Conservation (phyloP, 208 protist genomes). For the Acanthamoeba royreba region DNA sequence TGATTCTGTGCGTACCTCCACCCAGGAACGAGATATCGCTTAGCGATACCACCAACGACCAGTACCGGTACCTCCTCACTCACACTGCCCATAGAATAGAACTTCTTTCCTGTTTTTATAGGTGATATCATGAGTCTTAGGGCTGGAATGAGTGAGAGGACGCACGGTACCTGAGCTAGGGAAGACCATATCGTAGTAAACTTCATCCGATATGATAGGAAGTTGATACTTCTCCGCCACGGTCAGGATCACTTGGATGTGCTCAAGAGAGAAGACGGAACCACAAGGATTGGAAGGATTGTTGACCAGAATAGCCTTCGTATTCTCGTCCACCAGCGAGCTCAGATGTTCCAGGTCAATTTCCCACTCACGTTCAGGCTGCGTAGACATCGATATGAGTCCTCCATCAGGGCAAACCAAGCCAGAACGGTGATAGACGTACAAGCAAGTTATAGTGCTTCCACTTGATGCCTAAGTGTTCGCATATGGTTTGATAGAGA, state of each 20-base stretch:
- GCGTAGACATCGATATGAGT: neutral
- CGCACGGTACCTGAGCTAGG: slow-evolving; percentile 49
- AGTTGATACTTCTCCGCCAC: slow-evolving; percentile 86
- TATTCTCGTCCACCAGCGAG: slow-evolving; percentile 83
- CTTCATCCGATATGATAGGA: slow-evolving; percentile 92
- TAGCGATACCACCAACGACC: slow-evolving; percentile 88
- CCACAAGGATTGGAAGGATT: slow-evolving; percentile 96
- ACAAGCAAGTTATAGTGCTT: slow-evolving; percentile 83
- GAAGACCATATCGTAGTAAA: slow-evolving; percentile 93
- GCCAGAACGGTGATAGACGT: neutral
- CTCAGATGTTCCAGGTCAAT: slow-evolving; percentile 83
- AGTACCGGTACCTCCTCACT: slow-evolving; percentile 84
- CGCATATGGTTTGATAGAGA: slow-evolving; percentile 89
- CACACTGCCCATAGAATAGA: slow-evolving; percentile 84
- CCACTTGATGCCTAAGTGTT: slow-evolving; percentile 81
- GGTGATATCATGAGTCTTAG: too few species aligned
- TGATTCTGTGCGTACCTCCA: slow-evolving; percentile 80
- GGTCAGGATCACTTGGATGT: slow-evolving; percentile 71
- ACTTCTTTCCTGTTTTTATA: slow-evolving; percentile 49
- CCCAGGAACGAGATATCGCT: slow-evolving; percentile 89
- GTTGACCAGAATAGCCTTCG: slow-evolving; percentile 88
- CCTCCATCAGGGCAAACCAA: neutral
- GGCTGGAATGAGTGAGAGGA: neutral
- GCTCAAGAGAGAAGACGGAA: slow-evolving; percentile 84
- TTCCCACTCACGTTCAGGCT: slow-evolving; percentile 87